A percentile compares a stretch with the other conserved stretches of the same genome.
Conservation (phyloP, 1,284 basidiomycete genomes). For the Ustilago trichophora region DNA sequence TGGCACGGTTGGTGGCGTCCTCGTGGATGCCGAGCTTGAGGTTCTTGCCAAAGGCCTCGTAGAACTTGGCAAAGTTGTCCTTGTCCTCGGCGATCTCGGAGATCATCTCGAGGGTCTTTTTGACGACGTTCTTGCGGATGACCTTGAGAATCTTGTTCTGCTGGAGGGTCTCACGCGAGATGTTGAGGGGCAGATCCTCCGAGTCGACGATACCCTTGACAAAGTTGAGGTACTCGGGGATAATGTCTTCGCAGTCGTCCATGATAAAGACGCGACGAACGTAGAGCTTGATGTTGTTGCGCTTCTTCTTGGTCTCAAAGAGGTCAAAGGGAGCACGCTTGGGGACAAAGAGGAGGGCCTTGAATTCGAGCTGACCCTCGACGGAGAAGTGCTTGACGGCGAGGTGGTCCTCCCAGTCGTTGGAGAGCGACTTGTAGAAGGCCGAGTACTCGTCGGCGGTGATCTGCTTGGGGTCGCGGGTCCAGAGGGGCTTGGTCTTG, state of each 20-base stretch:
- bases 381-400: constrained; percentile 99
- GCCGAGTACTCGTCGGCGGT: constrained; percentile 89
- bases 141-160: constrained; percentile 99
- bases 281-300: constrained; percentile 99
- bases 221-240: constrained; percentile 99
- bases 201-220: constrained; percentile 96
- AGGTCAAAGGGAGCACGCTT: constrained; percentile 92
- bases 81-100: constrained; percentile 98
- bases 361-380: constrained; percentile 99
- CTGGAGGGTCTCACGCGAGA: constrained; percentile 99
- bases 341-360: constrained; percentile 90
- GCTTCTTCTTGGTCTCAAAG: constrained; percentile 99
- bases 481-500: constrained; percentile 99
- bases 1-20: constrained; percentile 97
- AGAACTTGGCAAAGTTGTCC: constrained; percentile 98
- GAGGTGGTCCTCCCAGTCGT: constrained; percentile 99
- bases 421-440: constrained; percentile 99
- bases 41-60: constrained; percentile 76
- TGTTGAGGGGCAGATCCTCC: constrained; percentile 99
- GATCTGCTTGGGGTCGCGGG: constrained; percentile 93
- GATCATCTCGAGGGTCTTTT: constrained; percentile 96
- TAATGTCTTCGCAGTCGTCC: constrained; percentile 99
- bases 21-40: constrained; percentile 93
- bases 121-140: constrained; percentile 86
- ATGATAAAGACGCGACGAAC: constrained; percentile 99